Percentiles rank a stretch among this genome's conserved stretches.
Conservation (phyloP, 306 rosid genomes). For the Echinosophora koreensis region DNA sequence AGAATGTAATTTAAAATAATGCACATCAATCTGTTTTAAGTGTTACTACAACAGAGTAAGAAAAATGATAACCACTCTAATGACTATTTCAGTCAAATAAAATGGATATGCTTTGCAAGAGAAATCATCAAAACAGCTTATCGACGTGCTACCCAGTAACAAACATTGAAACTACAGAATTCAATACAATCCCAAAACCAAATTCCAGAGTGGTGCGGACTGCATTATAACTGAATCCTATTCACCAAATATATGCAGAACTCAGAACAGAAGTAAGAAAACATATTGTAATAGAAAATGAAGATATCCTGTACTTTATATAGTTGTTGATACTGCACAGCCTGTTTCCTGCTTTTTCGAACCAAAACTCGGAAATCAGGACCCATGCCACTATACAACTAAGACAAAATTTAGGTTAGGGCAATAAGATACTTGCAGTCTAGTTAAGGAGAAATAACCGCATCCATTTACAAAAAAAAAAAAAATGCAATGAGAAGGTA, state of each 20-base stretch:
- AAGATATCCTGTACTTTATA: conserved; percentile 67
- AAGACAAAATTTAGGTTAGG: conserved; percentile 40
- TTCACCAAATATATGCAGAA: conserved; percentile 4
- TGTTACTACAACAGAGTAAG: conserved; percentile 11
- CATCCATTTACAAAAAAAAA: conserved; percentile 9
- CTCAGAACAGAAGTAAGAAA: background rate
- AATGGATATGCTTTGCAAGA: background rate
- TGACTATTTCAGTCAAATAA: too few species aligned
- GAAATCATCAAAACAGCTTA: background rate
- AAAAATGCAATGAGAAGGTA: conserved; percentile 20
- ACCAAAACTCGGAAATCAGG: conserved; percentile 97
- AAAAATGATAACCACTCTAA: background rate
- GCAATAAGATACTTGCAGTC: background rate
- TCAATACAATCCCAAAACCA: background rate
- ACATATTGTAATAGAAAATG: conserved; percentile 13
- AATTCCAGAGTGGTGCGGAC: background rate
- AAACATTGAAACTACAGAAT: background rate
- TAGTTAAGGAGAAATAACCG: conserved; percentile 21
- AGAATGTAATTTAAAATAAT: background rate
- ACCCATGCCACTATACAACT: conserved; percentile 86
- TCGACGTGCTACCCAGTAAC: conserved; percentile 1
- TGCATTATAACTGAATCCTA: conserved; percentile 10
- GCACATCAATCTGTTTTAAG: background rate
- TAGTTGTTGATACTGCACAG: conserved; percentile 88
- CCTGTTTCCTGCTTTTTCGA: conserved; percentile 96